Conservation (phyloP, 2,329 filamentous ascomycete genomes). For the Plenodomus biglobosus region DNA sequence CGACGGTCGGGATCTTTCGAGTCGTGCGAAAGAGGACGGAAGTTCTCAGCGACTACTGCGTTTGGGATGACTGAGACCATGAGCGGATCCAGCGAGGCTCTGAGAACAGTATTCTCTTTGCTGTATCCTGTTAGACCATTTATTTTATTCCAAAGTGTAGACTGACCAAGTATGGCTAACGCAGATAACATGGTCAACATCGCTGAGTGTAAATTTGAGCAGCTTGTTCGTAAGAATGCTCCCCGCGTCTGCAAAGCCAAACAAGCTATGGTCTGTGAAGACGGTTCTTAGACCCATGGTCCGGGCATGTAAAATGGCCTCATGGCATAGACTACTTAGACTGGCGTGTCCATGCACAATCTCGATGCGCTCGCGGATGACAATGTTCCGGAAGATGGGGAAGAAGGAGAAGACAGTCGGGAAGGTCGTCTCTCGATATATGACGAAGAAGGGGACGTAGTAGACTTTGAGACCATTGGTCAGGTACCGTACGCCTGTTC, state of each 20-base stretch:
- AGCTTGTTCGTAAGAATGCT: conserved; percentile 98
- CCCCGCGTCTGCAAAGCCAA: conserved; percentile 93
- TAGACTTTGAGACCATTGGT: conserved; percentile 99
- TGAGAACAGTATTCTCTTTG: conserved; percentile 96
- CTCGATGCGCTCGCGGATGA: conserved; percentile 90
- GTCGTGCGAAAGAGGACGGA: conserved; percentile 66
- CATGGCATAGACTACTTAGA: conserved; percentile 88
- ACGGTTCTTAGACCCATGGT: conserved; percentile 97
- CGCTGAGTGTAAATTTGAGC: conserved; percentile 91
- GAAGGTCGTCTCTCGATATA: conserved; percentile 91
- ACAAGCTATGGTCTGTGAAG: conserved; percentile 96
- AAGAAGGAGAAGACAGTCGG: conserved; percentile 99
- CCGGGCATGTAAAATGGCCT: conserved; percentile 89
- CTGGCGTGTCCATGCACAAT: conserved; percentile 98
- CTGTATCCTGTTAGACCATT: conserved; percentile 50
- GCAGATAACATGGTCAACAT: conserved; percentile 97
- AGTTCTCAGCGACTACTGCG: conserved; percentile 94
- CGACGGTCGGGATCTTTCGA: conserved; percentile 21
- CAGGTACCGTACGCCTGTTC: conserved; percentile 89
- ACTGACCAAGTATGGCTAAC: conserved; percentile 95
- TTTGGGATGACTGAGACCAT: conserved; percentile 99
- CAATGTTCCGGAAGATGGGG: conserved; percentile 93
- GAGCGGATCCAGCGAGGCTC: conserved; percentile 89
- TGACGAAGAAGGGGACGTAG: conserved; percentile 92
- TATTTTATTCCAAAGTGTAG: background rate